Conservation (phyloP, 2,329 filamentous ascomycete species). For the Ophiostoma tasmaniense region DNA sequence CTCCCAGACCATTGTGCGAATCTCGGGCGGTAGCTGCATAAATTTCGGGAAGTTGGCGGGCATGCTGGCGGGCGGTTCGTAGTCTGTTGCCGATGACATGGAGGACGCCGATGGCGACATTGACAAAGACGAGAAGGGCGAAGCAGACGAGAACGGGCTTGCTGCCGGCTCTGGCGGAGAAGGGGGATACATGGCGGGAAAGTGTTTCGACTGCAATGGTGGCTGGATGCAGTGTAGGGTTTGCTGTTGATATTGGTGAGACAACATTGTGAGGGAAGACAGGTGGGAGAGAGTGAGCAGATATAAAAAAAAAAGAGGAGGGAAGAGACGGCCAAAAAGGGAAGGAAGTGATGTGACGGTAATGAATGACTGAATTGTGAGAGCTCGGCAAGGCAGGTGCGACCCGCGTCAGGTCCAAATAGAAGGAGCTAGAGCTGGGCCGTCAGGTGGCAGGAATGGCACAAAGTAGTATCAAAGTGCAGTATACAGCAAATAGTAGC, state of each 20-base stretch:
- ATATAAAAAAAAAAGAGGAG: not conserved
- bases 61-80: conserved; percentile 2
- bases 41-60: conserved; percentile 24
- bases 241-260: conserved; percentile 12
- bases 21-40: conserved; percentile 34
- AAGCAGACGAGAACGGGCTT: not conserved
- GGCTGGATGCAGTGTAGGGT: conserved; percentile 12
- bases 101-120: not conserved
- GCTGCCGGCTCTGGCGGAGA: not conserved
- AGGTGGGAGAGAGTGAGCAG: not conserved
- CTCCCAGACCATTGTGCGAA: conserved; percentile 39
- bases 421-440: not conserved
- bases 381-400: not conserved
- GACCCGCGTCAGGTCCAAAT: not conserved
- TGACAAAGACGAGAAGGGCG: not conserved
- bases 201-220: not conserved
- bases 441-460: not conserved
- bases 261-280: conserved; percentile 4
- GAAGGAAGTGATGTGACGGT: not conserved
- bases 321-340: not conserved
- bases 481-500: not conserved
- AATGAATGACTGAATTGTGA: not conserved
- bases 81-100: not conserved
- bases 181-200: not conserved
- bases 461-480: not conserved